Percentiles rank a stretch among this genome's conserved stretches.
phyloP scores from a whole-genome alignment of 2,329 filamentous ascomycete species.

The Cytospora piceae region DNA sequence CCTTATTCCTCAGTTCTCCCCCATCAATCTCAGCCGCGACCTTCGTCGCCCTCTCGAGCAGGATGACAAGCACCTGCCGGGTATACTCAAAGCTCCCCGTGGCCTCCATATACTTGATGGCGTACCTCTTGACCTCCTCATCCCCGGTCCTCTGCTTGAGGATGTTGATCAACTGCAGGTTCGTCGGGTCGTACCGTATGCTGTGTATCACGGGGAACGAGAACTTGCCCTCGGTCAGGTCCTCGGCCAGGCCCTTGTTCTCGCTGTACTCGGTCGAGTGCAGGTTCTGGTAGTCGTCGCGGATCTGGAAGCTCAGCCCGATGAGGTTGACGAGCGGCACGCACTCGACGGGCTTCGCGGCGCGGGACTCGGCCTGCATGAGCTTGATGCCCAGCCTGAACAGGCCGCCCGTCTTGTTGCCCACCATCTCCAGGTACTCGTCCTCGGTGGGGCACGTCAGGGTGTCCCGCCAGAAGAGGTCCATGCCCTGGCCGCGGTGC shows the following conservation, averaged over 20 bases:
- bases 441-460: conserved; percentile 83
- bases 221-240: conserved; percentile 96
- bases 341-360: conserved; percentile 61
- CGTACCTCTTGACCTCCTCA: conserved; percentile 87
- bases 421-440: conserved; percentile 93
- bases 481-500: conserved; percentile 87
- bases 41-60: conserved; percentile 66
- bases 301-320: conserved; percentile 86
- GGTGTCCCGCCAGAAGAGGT: conserved; percentile 86
- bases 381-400: conserved; percentile 85
- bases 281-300: conserved; percentile 93
- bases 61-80: conserved; percentile 64
- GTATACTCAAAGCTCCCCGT: conserved; percentile 92
- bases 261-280: conserved; percentile 73
- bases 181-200: conserved; percentile 75
- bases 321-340: conserved; percentile 83
- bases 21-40: conserved; percentile 68
- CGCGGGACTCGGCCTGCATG: conserved; percentile 75
- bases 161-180: conserved; percentile 86
- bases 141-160: conserved; percentile 87
- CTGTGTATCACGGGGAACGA: conserved; percentile 94
- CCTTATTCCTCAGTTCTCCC: conserved; percentile 52
- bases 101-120: conserved; percentile 85
- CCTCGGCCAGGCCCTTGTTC: conserved; percentile 94
- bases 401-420: conserved; percentile 86